Conservation (phyloP, 345 rosid species). For the Trapa bicornis region DNA sequence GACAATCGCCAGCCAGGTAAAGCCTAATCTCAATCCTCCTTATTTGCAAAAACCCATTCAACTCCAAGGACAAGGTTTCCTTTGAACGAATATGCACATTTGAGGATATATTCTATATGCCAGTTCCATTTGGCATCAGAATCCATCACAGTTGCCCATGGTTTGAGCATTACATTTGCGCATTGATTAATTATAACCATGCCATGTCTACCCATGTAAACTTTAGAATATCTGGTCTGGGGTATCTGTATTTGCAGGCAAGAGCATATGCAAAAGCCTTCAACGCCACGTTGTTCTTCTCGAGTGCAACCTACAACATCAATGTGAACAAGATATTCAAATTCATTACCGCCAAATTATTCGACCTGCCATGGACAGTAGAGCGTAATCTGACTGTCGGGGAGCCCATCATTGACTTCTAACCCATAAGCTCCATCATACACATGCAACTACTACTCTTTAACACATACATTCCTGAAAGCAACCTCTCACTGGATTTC, state of each 20-base stretch:
- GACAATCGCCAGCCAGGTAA: constrained; percentile 83
- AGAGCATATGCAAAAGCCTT: constrained; percentile 71
- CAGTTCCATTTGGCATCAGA: too few relatives aligned
- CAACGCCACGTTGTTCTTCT: constrained; percentile 83
- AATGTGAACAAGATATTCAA: constrained; percentile 91
- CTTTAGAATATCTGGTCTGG: background rate
- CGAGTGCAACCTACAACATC: constrained; percentile 82
- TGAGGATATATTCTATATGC: too few relatives aligned
- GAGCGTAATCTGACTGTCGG: constrained; percentile 80
- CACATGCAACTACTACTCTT: background rate
- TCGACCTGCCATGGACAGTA: constrained; percentile 75
- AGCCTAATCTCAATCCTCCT: too few relatives aligned
- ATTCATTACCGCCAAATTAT: constrained; percentile 86
- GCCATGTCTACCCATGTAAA: too few relatives aligned
- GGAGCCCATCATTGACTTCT: constrained; percentile 85
- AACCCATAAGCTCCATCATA: background rate
- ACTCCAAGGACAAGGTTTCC: too few relatives aligned
- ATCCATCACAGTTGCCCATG: too few relatives aligned
- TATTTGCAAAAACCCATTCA: too few relatives aligned
- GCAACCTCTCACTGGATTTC: constrained; percentile 11
- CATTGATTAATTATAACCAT: too few relatives aligned
- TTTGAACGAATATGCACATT: too few relatives aligned
- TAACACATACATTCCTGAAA: background rate
- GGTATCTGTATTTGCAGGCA: constrained; percentile 36
- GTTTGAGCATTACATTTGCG: too few relatives aligned